phyloP scores from a whole-genome alignment of 192 early-diverging fungal genomes.

The Backusella circina region DNA sequence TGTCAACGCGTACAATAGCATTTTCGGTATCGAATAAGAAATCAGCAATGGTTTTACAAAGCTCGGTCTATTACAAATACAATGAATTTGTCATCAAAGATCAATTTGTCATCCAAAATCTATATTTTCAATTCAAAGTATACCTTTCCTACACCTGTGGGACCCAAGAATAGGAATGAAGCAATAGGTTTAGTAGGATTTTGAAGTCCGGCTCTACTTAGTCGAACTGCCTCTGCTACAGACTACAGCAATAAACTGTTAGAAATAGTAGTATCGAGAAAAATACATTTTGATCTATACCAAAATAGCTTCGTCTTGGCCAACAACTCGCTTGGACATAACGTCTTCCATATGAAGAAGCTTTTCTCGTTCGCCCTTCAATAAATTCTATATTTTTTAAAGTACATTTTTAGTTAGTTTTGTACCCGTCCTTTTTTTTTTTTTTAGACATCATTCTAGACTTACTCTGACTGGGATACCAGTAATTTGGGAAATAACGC shows the following conservation, averaged over 20 bases:
- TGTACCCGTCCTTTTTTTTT: neutral
- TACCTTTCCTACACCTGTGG: constrained; percentile 92
- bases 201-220: constrained; percentile 87
- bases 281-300: neutral
- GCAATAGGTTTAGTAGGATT: constrained; percentile 80
- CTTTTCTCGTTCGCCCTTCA: constrained; percentile 67
- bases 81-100: neutral
- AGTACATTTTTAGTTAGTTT: neutral
- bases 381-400: constrained; percentile 37
- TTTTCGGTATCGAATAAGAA: constrained; percentile 98
- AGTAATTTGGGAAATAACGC: constrained; percentile 69
- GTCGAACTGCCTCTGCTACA: constrained; percentile 83
- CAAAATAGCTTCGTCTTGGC: constrained; percentile 87
- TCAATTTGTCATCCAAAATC: constrained; percentile 22
- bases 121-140: neutral
- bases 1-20: constrained; percentile 94
- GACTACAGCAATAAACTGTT: constrained; percentile 30
- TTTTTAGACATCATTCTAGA: neutral
- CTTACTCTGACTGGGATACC: constrained; percentile 75
- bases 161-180: constrained; percentile 94
- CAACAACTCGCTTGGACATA: constrained; percentile 62
- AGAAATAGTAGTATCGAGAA: neutral
- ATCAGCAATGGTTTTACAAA: constrained; percentile 72
- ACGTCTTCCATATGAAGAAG: constrained; percentile 70
- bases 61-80: constrained; percentile 50